Base-by-base conservation (phyloP, 768 basidiomycete species). In the Suillus spraguei region DNA sequence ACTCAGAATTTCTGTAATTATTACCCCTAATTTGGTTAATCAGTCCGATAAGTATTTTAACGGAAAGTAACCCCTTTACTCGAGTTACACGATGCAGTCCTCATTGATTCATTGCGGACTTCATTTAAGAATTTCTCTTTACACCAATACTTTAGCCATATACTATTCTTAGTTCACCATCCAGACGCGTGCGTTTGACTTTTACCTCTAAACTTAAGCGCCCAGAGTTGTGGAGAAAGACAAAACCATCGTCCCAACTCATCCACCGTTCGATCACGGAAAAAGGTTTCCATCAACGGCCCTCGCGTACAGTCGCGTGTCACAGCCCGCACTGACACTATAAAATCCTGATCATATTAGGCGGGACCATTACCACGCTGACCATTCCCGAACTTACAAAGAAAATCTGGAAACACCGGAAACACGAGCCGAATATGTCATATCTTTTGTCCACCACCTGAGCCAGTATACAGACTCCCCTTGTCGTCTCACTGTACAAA, bases 31-130 rank as follows among this genome's bases (percentile, higher is more conserved):
- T 56, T 24, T 10, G 16, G 54, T 17, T 22, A 36, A 36, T 56
- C 54, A 38, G 42, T 20, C 9, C 4, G 36, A 54, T 54, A 35
- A 47, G 13, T 13, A 13, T 13, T 22, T 5, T 13, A 38, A 55
- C 54, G 54, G 54, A 56, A 56, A 56, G 4, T 55, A 55, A 50
- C 49, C 49, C 54, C 35, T 55, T 53, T 55, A 22, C 54, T 24
- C 32, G 49, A n/a, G n/a, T n/a, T 35, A 14, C 16, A 56, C 9
- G 38, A 17, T 20, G 38, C 56, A 58, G 24, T 28, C 56, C 56
- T 58, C 56, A 8, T 58, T 58, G 24, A 41, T 58, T 24, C 38
- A 41, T 58, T 24, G 56, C 56, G 24, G 17, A 20, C 24, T 58
- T 58, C 55, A 58, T 58, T 39, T 56, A 8, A n/a, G 13, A n/a